Base-by-base conservation (phyloP, 139 green algal species). In the Chlamydomonas asymmetrica region DNA sequence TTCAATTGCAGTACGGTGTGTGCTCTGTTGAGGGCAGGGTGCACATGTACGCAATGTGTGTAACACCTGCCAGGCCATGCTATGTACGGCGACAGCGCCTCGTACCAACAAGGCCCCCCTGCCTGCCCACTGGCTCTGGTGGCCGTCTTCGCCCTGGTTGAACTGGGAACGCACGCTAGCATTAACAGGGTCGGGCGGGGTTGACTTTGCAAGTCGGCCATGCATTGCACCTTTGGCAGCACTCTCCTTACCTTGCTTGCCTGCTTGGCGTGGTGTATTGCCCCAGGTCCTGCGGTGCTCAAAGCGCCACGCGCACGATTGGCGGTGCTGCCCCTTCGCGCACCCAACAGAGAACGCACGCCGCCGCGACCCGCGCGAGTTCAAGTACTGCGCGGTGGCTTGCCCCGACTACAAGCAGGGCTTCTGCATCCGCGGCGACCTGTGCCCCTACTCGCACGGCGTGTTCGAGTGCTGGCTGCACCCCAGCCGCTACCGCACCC, bases 301-400 rank as follows among this genome's bases (percentile, higher is more conserved):
- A 68, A 95, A 95, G 84, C 87, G 89, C 45, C 94, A 89, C 66
- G 88, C 92, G 38, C 96, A 99, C 74, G 96, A 99, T 81, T 99
- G 96, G 96, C 93, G 94, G 5, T 84, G 93, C 4, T 99, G 96
- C 83, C 96, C 96, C 9, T 99, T 98, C 81, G 89, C 94, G 13
- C 96, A 99, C 79, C 93, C 95, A 3, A 97, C 93, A 0, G 96
- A 99, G 86, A 98, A 98, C 74, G 96, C 96, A 0, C 80, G 93
- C 25, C 83, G 96, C 9, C 87, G 96, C 5, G 96, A 99, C 83
- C 94, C 95, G 0, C 84, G 93, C 2, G 76, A 93, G 41, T 93
- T 92, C 80, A 80, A 80, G 45, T 98, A 98, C 91, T 92, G 89
- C 73, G 88, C 89, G 27, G 82, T 93, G 20, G 87, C 93, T 49